These are phyloP conservation scores for Lepiota venenata DNA, from an alignment of 768 basidiomycete genomes.

Conservation along the genomic window DNA sequence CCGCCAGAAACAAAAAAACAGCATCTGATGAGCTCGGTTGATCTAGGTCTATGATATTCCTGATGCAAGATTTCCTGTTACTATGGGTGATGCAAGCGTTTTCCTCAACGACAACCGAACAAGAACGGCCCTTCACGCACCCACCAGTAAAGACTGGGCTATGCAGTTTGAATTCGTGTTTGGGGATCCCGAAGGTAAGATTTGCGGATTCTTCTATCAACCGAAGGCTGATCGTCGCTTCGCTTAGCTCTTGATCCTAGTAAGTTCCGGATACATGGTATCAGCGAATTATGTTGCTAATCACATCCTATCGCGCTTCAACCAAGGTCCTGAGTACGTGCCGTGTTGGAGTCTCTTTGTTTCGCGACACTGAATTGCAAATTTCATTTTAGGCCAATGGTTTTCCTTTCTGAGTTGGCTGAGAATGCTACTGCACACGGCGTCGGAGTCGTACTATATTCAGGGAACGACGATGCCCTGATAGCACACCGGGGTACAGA, in stretches of 20 bases:
- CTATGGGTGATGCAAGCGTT: constrained; percentile 43
- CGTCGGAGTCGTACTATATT: constrained; percentile 55
- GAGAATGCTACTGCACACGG: constrained; percentile 53
- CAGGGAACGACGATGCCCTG: constrained; percentile 69
- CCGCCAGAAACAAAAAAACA: too few species aligned
- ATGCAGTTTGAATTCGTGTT: constrained; percentile 35
- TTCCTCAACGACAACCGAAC: constrained; percentile 64
- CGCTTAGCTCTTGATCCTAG: constrained; percentile 32
- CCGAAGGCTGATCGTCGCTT: neutral
- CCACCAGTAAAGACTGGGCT: constrained; percentile 51
- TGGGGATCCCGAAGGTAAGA: constrained; percentile 30
- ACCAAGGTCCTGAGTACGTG: constrained; percentile 33
- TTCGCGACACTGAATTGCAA: neutral
- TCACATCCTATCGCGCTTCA: neutral
- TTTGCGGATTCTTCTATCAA: neutral
- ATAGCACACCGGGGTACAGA: constrained; percentile 62
- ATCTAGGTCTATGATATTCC: constrained; percentile 50
- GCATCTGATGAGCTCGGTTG: neutral
- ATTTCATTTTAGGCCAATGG: constrained; percentile 47
- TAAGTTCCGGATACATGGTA: constrained; percentile 17
- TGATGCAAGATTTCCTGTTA: constrained; percentile 52
- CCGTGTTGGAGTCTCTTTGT: neutral
- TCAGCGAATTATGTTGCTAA: neutral
- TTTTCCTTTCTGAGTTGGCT: constrained; percentile 62
- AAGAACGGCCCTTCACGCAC: constrained; percentile 65